Evolutionary conservation across 2,329 filamentous ascomycete genomes (phyloP), one percentile per base, ranked within the genome.

Genomic region (Seiridium unicorne): DNA sequence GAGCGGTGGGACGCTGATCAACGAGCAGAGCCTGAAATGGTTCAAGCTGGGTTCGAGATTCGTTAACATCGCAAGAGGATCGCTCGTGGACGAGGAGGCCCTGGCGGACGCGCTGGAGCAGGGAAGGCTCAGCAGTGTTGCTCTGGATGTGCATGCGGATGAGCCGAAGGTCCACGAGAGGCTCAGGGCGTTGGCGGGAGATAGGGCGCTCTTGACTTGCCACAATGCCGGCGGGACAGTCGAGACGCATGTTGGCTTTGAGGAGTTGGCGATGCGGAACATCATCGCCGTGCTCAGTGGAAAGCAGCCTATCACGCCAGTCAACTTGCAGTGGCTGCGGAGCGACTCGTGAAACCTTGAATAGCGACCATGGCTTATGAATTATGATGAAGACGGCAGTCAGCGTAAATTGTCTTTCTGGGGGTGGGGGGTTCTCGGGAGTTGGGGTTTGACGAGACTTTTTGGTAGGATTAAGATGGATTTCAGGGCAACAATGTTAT

Each of bases 201-300:
- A 69, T 5, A 80, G 79, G 62, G 84, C 84, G 0, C 80, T 87
- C 74, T 69, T 90, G 58, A 85, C 88, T n/a, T 84, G 85, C 57
- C 88, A 90, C 69, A 89, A 89, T 64, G 88, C 87, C 1, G 87
- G 87, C 0, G 86, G 86, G 3, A 89, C 86, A 42, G 78, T 89
- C 11, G 86, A 89, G 70, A 87, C 87, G 62, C 85, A 87, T 66
- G 70, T 82, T n/a, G 86, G 84, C 3, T 89, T 90, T 64, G 88
- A 90, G 76, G 81, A 84, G 70, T 68, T 89, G 70, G 84, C 83
- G 40, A 89, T 91, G 81, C 77, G 84, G 67, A 91, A 90, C 69
- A 80, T 90, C 55, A 76, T 88, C 73, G 81, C 82, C 0, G 87
- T 87, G 59, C 68, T 89, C 58, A 71, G 72, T 2, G 82, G 81